A percentile compares a stretch with the other conserved stretches of the same genome.
Conservation (phyloP, 2,329 filamentous ascomycete genomes). For the Pyricularia sp. region DNA sequence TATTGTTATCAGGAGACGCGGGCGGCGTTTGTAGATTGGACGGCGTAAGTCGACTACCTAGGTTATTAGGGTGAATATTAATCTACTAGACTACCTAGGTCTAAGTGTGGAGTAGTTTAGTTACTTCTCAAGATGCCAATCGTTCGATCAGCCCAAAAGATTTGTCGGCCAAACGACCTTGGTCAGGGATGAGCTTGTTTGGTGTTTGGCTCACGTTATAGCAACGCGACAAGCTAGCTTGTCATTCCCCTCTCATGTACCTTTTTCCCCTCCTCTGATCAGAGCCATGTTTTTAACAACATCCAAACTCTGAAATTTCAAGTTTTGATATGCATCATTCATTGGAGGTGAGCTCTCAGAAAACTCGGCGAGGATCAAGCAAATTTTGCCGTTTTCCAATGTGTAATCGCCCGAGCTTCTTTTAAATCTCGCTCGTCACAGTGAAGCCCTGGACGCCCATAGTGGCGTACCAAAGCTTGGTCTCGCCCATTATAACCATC, state of each 20-base stretch:
- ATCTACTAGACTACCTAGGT: not conserved
- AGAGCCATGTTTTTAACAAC: too few relatives aligned
- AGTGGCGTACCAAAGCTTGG: conserved; percentile 25
- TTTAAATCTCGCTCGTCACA: conserved; percentile 14
- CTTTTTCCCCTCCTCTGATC: too few relatives aligned
- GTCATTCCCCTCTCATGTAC: too few relatives aligned
- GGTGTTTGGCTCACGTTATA: not conserved
- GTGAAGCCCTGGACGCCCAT: conserved; percentile 14
- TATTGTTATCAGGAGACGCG: not conserved
- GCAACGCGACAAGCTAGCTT: not conserved
- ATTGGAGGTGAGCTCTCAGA: not conserved
- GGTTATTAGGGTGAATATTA: not conserved
- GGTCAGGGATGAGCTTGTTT: not conserved
- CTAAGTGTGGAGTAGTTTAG: not conserved
- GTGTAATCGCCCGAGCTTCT: conserved; percentile 16
- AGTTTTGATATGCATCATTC: not conserved
- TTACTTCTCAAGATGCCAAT: not conserved
- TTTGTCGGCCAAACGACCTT: not conserved
- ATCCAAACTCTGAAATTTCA: not conserved
- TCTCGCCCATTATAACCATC: conserved; percentile 29
- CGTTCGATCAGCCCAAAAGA: not conserved
- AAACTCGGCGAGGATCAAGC: too few relatives aligned
- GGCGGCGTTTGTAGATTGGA: not conserved
- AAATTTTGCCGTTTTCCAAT: not conserved
- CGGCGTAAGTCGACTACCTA: not conserved